These are phyloP conservation scores for Neoascochyta sp. DNA, from an alignment of 2,329 filamentous ascomycete species.

Conservation along the genomic window DNA sequence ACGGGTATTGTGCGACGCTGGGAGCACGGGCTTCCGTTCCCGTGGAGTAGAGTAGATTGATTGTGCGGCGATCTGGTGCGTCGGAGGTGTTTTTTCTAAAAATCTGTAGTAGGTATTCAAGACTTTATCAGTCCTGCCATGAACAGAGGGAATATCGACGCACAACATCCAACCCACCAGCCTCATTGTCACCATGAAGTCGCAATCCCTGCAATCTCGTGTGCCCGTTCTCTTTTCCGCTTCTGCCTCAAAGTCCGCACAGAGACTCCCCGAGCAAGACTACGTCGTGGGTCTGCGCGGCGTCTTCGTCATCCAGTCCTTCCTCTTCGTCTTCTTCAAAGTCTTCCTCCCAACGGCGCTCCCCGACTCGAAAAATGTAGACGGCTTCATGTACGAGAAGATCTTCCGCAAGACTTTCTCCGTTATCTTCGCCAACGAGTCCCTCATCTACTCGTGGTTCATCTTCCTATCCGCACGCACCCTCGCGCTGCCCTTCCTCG, in stretches of 20 bases:
- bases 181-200: slow-evolving; percentile 15
- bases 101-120: too few species aligned
- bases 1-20: slow-evolving; percentile 1
- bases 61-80: too few species aligned
- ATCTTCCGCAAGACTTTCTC: slow-evolving; percentile 46
- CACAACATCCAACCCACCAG: too few species aligned
- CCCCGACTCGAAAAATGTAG: slow-evolving; percentile 30
- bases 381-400: slow-evolving; percentile 41
- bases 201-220: slow-evolving; percentile 12
- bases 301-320: slow-evolving; percentile 43
- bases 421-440: slow-evolving; percentile 46
- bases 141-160: neutral
- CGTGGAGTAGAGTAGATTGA: too few species aligned
- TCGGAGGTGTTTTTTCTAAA: too few species aligned
- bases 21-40: too few species aligned
- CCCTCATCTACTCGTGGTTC: slow-evolving; percentile 46
- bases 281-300: slow-evolving; percentile 46
- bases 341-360: slow-evolving; percentile 45
- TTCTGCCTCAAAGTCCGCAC: slow-evolving; percentile 7
- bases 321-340: slow-evolving; percentile 46
- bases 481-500: slow-evolving; percentile 43
- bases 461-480: slow-evolving; percentile 47
- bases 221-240: slow-evolving; percentile 13
- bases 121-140: too few species aligned
- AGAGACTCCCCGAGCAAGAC: slow-evolving; percentile 20